These are phyloP conservation scores for Mycena sanguinolenta DNA, from an alignment of 768 basidiomycete species.

Conservation along the genomic window DNA sequence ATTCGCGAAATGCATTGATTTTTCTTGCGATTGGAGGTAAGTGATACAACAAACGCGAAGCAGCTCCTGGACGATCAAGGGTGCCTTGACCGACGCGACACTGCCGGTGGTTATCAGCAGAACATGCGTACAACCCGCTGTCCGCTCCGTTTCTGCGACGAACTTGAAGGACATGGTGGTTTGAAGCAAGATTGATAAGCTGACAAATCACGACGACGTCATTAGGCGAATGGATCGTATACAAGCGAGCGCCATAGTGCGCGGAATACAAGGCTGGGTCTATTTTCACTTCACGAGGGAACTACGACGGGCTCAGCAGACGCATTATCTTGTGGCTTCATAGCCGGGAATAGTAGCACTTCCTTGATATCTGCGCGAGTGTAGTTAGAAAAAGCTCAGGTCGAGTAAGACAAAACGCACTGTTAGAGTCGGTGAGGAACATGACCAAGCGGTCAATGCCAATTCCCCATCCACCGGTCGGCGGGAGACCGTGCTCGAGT, in stretches of 20 bases:
- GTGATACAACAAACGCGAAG: conserved; percentile 57
- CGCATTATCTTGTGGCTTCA: conserved; percentile 83
- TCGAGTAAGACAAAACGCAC: conserved; percentile 57
- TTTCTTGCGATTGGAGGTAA: background rate
- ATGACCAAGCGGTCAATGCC: conserved; percentile 97
- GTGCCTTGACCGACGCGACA: conserved; percentile 94
- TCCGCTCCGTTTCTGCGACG: conserved; percentile 56
- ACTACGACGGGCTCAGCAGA: conserved; percentile 47
- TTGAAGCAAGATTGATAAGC: background rate
- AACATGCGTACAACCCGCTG: conserved; percentile 68
- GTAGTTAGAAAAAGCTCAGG: conserved; percentile 8
- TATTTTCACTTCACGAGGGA: conserved; percentile 23
- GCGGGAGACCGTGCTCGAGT: conserved; percentile 96
- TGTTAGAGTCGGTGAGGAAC: conserved; percentile 98
- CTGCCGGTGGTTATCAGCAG: conserved; percentile 93
- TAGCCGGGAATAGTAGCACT: conserved; percentile 95
- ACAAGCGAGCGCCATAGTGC: background rate
- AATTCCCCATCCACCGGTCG: conserved; percentile 97
- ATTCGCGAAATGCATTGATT: background rate
- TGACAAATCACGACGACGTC: conserved; percentile 3
- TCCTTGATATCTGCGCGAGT: conserved; percentile 88
- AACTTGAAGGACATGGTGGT: conserved; percentile 48
- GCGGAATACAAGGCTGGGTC: background rate
- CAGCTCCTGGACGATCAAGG: conserved; percentile 87
- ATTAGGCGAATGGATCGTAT: too few relatives aligned